Evolutionary conservation across 352 stramenopile genomes (phyloP).

Genomic region (Phytophthora fragariaefolia): DNA sequence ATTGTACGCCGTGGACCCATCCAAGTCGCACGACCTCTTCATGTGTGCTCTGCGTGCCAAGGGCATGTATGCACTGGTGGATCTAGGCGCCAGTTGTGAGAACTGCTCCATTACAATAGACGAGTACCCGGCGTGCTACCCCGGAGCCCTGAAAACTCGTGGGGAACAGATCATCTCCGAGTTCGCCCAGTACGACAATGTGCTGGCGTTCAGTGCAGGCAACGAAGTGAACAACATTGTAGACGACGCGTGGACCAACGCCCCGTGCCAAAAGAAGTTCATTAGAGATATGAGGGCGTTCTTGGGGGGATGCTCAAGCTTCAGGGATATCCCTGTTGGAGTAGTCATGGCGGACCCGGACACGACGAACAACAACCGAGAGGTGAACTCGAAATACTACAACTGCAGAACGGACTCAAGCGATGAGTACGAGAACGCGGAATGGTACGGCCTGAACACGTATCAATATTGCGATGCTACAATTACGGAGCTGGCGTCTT

Average conservation of each 20-base stretch:
- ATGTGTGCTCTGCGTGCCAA: conserved; percentile 80
- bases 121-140: conserved; percentile 64
- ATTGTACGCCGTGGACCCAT: conserved; percentile 86
- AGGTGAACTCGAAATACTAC: conserved; percentile 84
- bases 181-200: conserved; percentile 90
- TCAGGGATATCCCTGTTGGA: conserved; percentile 78
- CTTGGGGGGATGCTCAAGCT: conserved; percentile 55
- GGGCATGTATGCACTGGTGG: conserved; percentile 84
- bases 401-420: conserved; percentile 77
- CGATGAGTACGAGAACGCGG: conserved; percentile 77
- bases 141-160: conserved; percentile 61
- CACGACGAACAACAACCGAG: conserved; percentile 52
- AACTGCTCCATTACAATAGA: conserved; percentile 66
- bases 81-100: conserved; percentile 64
- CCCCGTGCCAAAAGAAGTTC: conserved; percentile 91
- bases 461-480: conserved; percentile 80
- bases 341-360: conserved; percentile 73
- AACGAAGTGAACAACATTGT: conserved; percentile 88
- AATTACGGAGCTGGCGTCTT: conserved; percentile 49
- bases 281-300: conserved; percentile 85
- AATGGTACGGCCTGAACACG: conserved; percentile 91
- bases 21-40: conserved; percentile 87
- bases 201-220: conserved; percentile 77
- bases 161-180: conserved; percentile 78
- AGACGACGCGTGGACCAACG: conserved; percentile 52